Evolutionary conservation across 202 grass and related monocot genomes (phyloP).

Genomic region (Hordeum pubiflorum): DNA sequence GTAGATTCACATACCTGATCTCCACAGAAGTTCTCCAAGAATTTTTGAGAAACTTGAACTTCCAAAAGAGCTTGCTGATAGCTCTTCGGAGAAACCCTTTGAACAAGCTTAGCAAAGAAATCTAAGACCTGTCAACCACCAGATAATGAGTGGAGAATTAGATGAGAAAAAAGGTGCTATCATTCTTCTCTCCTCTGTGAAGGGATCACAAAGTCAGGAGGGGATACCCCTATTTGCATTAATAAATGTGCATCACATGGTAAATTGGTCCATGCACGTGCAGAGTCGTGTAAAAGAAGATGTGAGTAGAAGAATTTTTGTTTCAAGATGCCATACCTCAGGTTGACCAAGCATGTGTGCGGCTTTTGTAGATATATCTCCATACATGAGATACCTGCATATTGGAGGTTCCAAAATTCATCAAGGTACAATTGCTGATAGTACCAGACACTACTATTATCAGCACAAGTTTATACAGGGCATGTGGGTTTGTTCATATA

Average conservation of each 20-base stretch:
- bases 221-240: not conserved
- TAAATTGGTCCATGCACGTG: not conserved
- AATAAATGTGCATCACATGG: not conserved
- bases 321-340: conserved; percentile 44
- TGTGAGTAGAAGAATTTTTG: not conserved
- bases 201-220: not conserved
- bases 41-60: conserved; percentile 90
- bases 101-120: conserved; percentile 89
- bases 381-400: conserved; percentile 83
- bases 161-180: not conserved
- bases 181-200: not conserved
- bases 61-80: conserved; percentile 88
- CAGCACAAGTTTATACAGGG: not conserved
- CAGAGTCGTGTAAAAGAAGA: not conserved
- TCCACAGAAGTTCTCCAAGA: conserved; percentile 93
- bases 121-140: conserved; percentile 51
- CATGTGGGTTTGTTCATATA: not conserved
- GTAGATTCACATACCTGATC: conserved; percentile 54
- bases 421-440: not conserved
- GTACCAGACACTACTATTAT: not conserved
- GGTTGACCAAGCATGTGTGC: conserved; percentile 72
- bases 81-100: conserved; percentile 93
- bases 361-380: conserved; percentile 88
- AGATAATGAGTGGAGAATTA: not conserved
- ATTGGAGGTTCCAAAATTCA: conserved; percentile 14